Evolutionary conservation across 352 stramenopile genomes (phyloP).

Genomic region (Phytopythium montanum): DNA sequence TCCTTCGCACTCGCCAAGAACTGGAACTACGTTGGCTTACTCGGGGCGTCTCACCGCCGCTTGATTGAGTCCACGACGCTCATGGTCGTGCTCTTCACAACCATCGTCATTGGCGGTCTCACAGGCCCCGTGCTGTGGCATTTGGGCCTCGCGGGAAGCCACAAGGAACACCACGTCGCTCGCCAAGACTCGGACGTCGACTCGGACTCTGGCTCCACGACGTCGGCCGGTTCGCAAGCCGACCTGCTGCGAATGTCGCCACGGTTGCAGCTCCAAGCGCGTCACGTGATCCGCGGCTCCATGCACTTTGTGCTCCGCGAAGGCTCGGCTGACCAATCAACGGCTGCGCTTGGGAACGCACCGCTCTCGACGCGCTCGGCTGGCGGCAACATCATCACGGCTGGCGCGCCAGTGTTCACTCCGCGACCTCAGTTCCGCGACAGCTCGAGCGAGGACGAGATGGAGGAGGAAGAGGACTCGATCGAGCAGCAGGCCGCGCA

Average conservation of each 20-base stretch:
- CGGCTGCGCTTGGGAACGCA: neutral
- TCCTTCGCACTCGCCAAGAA: conserved; percentile 90
- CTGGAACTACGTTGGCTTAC: conserved; percentile 73
- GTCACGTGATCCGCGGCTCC: conserved; percentile 33
- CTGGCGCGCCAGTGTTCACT: conserved; percentile 36
- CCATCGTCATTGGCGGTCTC: conserved; percentile 73
- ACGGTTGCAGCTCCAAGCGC: conserved; percentile 14
- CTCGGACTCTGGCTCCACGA: conserved; percentile 34
- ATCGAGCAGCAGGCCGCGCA: conserved; percentile 10
- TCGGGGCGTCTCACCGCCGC: conserved; percentile 66
- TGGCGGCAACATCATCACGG: neutral
- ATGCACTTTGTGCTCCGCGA: conserved; percentile 52
- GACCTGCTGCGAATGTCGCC: conserved; percentile 1
- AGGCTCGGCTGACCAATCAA: conserved; percentile 8
- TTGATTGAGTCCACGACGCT: conserved; percentile 86
- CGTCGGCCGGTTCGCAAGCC: conserved; percentile 22
- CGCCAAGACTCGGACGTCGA: conserved; percentile 21
- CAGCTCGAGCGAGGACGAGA: conserved; percentile 42
- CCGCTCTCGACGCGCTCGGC: neutral
- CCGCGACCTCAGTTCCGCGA: conserved; percentile 72
- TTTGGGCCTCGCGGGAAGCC: conserved; percentile 39
- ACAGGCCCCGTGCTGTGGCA: conserved; percentile 64
- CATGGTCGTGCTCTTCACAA: conserved; percentile 86
- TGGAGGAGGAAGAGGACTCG: conserved; percentile 25
- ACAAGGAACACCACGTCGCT: conserved; percentile 30